Evolutionary conservation across 805 yeast genomes (phyloP), one percentile per base, ranked within the genome.

Genomic region (Yamadazyma olivae): DNA sequence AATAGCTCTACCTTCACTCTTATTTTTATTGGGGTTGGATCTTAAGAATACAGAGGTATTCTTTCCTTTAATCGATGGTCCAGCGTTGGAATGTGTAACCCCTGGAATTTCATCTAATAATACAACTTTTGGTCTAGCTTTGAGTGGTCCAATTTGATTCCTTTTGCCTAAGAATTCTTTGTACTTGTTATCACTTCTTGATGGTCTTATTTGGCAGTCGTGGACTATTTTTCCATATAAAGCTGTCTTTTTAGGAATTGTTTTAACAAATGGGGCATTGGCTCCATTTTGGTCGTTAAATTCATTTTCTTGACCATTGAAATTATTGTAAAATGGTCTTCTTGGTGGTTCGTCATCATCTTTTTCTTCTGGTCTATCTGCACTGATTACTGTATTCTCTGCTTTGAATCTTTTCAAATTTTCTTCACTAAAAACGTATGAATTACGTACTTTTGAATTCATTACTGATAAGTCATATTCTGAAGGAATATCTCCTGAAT

Each of bases 131-230:
- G 83, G 77, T 43, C 80, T 67, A 24, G 68, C 68, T 46, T 77
- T 78, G 6, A 56, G 66, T 27, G 56, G 52, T 41, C 59, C 77
- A 70, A 60, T 79, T 65, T 60, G 74, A 71, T 55, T 75, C 67
- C 58, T 69, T 67, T 53, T 68, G 32, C 50, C 32, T 47, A 79
- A 72, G 51, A 81, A 77, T 57, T 82, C 71, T 32, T 67, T 60
- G 57, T 89, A 88, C 54, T 83, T 82, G 19, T 76, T 71, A 52
- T 88, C 95, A 29, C 69, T 64, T 50, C 79, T 75, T 4, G 88
- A 77, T 9, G 98, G 97, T 34, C 83, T 76, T 15, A 87, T 81
- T 49, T 83, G 86, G 58, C 97, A 90, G 56, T 93, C 99, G 56
- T 93, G 97, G 38, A 82, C 84, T 19, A 91, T 81, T 24, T 89